phyloP scores from a whole-genome alignment of 495 filamentous ascomycete species.

The Penicillium turbatum region DNA sequence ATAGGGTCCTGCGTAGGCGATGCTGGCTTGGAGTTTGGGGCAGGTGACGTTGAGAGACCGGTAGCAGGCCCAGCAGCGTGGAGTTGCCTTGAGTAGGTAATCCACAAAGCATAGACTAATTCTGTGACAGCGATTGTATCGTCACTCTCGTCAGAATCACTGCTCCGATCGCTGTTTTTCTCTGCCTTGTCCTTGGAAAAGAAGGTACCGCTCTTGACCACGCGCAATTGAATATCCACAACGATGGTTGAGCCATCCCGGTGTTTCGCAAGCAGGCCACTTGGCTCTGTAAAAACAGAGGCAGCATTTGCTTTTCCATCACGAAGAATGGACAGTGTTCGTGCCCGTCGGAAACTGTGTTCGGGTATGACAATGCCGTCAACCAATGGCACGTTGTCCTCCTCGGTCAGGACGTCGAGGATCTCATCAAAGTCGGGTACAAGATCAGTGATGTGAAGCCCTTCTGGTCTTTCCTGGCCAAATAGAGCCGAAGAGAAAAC shows the following conservation, averaged over 20 bases:
- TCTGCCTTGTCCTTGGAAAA: slow-evolving; percentile 43
- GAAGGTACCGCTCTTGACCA: slow-evolving; percentile 77
- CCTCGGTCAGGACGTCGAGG: slow-evolving; percentile 72
- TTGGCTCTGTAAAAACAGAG: slow-evolving; percentile 69
- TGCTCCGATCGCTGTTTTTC: slow-evolving; percentile 26
- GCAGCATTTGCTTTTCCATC: slow-evolving; percentile 72
- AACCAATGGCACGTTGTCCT: slow-evolving; percentile 73
- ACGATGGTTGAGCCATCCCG: slow-evolving; percentile 86
- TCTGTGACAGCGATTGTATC: slow-evolving; percentile 56
- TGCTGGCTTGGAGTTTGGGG: slow-evolving; percentile 18
- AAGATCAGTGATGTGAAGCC: slow-evolving; percentile 69
- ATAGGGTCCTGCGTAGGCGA: slow-evolving; percentile 12
- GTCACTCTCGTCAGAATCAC: slow-evolving; percentile 35
- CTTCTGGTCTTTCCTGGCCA: slow-evolving; percentile 77
- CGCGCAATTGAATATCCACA: slow-evolving; percentile 92
- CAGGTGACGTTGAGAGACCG: slow-evolving; percentile 41
- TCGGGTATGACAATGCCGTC: slow-evolving; percentile 98
- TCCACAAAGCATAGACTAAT: slow-evolving; percentile 91
- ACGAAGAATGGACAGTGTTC: slow-evolving; percentile 73
- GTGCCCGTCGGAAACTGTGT: slow-evolving; percentile 87
- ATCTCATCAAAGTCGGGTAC: slow-evolving; percentile 86
- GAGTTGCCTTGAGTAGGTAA: slow-evolving; percentile 90
- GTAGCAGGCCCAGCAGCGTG: slow-evolving; percentile 64
- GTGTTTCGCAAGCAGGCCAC: slow-evolving; percentile 79
- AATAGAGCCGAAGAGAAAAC: slow-evolving; percentile 91